Conservation (phyloP, 176 grass and related monocot genomes). For the Aegilops umbellulata region DNA sequence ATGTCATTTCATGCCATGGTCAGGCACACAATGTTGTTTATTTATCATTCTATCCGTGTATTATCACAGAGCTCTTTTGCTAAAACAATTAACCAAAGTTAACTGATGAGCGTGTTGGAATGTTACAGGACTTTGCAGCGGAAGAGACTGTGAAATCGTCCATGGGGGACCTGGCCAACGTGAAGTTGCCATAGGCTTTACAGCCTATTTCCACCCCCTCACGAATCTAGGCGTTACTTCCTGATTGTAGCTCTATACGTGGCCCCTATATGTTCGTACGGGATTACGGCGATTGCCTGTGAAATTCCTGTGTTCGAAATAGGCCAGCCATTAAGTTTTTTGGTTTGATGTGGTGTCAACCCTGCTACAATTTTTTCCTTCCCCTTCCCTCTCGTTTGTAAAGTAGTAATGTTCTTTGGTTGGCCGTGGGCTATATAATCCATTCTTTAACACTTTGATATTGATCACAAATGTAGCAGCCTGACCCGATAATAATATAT, state of each 20-base stretch:
- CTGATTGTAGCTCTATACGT: background rate
- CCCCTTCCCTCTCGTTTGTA: slow-evolving; percentile 25
- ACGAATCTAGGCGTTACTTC: background rate
- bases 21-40: background rate
- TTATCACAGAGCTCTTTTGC: background rate
- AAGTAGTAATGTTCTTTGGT: slow-evolving; percentile 42
- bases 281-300: background rate
- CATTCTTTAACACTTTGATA: slow-evolving; percentile 49
- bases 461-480: slow-evolving; percentile 13
- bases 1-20: background rate
- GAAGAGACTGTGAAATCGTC: slow-evolving; percentile 44
- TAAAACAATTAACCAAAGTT: background rate
- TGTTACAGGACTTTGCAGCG: slow-evolving; percentile 66
- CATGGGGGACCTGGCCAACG: slow-evolving; percentile 53
- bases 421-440: slow-evolving; percentile 39
- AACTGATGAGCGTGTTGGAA: background rate
- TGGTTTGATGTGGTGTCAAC: slow-evolving; percentile 17
- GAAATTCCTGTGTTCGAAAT: background rate
- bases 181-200: slow-evolving; percentile 56
- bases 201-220: background rate
- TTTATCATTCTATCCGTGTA: background rate
- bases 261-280: background rate
- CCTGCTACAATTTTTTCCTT: background rate
- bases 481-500: slow-evolving; percentile 15
- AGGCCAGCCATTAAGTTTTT: slow-evolving; percentile 15